These are phyloP conservation scores for Talaromyces albobiverticillius DNA, from an alignment of 2,329 filamentous ascomycete genomes.

Conservation along the genomic window DNA sequence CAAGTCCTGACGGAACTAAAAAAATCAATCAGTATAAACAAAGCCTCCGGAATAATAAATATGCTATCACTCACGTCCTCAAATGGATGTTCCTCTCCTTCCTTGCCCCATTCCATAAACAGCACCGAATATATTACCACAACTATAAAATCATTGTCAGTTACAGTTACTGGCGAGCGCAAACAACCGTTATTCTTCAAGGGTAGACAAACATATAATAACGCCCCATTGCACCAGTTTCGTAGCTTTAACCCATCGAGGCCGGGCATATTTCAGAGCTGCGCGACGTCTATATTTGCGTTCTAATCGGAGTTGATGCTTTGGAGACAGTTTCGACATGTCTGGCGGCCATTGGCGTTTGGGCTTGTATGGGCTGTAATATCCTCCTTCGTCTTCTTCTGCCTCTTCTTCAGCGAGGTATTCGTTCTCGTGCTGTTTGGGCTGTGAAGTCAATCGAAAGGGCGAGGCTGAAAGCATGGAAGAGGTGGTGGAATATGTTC, in stretches of 20 bases:
- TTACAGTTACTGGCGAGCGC: neutral
- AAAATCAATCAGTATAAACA: neutral
- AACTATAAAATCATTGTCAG: constrained; percentile 27
- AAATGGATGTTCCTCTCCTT: constrained; percentile 34
- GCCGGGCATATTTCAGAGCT: constrained; percentile 59
- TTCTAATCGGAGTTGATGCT: constrained; percentile 67
- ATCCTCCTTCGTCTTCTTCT: constrained; percentile 24
- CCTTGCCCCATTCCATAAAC: constrained; percentile 45
- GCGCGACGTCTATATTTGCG: constrained; percentile 61
- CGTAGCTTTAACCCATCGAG: constrained; percentile 56
- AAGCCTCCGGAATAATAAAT: neutral
- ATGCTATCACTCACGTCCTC: constrained; percentile 32
- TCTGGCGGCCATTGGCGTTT: constrained; percentile 65
- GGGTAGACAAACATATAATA: constrained; percentile 46
- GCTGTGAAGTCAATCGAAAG: constrained; percentile 9
- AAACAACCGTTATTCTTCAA: neutral
- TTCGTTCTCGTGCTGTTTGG: neutral
- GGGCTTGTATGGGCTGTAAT: constrained; percentile 57
- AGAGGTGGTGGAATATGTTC: constrained; percentile 7
- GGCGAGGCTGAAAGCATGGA: constrained; percentile 6
- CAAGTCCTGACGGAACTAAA: constrained; percentile 33
- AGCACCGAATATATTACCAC: constrained; percentile 42
- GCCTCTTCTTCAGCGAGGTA: neutral
- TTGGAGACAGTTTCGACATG: constrained; percentile 59
- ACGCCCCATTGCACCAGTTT: constrained; percentile 57